Evolutionary conservation across 1,139 yeast genomes (phyloP).

Genomic region (Candida tropicalis): DNA sequence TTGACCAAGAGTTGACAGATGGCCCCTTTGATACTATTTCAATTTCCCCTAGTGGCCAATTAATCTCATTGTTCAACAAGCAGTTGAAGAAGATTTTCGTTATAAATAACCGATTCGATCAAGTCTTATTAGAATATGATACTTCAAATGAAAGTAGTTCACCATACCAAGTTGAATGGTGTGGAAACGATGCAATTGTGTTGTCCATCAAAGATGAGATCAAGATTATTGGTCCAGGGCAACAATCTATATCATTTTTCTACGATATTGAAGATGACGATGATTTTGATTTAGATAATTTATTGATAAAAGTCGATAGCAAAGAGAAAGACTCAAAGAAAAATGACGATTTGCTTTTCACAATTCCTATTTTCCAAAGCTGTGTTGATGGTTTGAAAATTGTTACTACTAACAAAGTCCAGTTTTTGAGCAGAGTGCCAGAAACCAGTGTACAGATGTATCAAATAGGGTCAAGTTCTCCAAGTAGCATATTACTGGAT

Average conservation of each 20-base stretch:
- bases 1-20: conserved; percentile 47
- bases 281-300: conserved; percentile 29
- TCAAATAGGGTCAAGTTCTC: conserved; percentile 79
- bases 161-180: conserved; percentile 66
- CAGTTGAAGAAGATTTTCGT: conserved; percentile 52
- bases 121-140: conserved; percentile 55
- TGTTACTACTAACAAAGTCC: conserved; percentile 58
- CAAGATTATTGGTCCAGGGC: conserved; percentile 71
- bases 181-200: conserved; percentile 82
- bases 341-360: conserved; percentile 29
- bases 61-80: conserved; percentile 58
- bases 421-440: conserved; percentile 68
- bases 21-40: conserved; percentile 60
- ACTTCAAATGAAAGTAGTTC: conserved; percentile 37
- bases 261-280: conserved; percentile 43
- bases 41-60: conserved; percentile 62
- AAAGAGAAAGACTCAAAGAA: conserved; percentile 1
- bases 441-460: conserved; percentile 62
- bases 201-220: conserved; percentile 64
- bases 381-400: conserved; percentile 76
- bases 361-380: conserved; percentile 43
- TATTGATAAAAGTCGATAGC: conserved; percentile 18
- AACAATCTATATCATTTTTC: conserved; percentile 54
- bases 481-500: conserved; percentile 81
- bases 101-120: conserved; percentile 52